Conservation (phyloP, 176 grass and related monocot species). For the Lolium multiflorum region DNA sequence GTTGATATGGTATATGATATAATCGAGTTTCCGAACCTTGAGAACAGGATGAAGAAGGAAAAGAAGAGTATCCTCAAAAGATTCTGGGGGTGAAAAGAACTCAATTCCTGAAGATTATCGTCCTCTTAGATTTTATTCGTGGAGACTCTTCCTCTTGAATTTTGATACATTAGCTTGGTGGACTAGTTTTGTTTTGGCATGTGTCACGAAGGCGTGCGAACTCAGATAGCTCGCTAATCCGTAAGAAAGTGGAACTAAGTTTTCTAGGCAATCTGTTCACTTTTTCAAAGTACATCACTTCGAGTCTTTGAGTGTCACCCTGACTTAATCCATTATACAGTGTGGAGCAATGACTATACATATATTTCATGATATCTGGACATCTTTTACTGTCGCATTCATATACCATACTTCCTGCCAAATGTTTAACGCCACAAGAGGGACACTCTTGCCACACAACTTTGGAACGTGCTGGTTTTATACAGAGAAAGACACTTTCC, state of each 20-base stretch:
- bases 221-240: not conserved
- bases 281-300: conserved; percentile 10
- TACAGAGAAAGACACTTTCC: no score
- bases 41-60: conserved; percentile 96
- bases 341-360: not conserved
- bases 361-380: not conserved
- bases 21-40: conserved; percentile 86
- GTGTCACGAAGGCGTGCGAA: not conserved
- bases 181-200: conserved; percentile 30
- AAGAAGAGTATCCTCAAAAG: conserved; percentile 94
- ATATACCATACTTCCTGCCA: not conserved
- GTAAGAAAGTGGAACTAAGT: not conserved
- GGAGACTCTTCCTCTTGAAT: not conserved
- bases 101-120: not conserved
- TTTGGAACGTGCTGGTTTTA: no score
- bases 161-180: conserved; percentile 25
- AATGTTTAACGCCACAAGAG: not conserved
- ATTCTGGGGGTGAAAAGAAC: conserved; percentile 64
- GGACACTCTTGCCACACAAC: not conserved
- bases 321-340: not conserved
- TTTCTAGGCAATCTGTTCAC: not conserved
- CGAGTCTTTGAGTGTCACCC: not conserved
- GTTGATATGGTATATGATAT: conserved; percentile 86
- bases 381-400: not conserved
- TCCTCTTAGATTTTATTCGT: conserved; percentile 3